A percentile compares a stretch with the other conserved stretches of the same genome.
phyloP scores from a whole-genome alignment of 768 basidiomycete genomes.

The Lentinula lateritia region DNA sequence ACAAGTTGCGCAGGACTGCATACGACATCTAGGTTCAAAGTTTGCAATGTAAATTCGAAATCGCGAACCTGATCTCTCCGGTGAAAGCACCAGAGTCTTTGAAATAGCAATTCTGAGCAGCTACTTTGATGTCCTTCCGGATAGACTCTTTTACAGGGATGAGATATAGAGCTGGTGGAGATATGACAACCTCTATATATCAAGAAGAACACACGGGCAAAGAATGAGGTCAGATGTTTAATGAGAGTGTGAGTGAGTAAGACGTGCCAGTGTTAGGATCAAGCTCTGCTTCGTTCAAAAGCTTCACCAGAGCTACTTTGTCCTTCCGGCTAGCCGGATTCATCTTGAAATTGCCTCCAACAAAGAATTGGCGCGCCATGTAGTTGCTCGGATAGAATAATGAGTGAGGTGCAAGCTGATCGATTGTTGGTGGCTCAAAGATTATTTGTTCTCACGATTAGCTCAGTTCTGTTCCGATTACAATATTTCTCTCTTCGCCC shows the following conservation, averaged over 20 bases:
- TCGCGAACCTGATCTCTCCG: conserved; percentile 84
- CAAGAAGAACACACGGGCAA: conserved; percentile 6
- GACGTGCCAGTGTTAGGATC: conserved; percentile 66
- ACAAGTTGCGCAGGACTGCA: conserved; percentile 74
- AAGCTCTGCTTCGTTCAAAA: conserved; percentile 74
- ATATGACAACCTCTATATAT: conserved; percentile 81
- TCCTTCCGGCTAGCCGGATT: conserved; percentile 69
- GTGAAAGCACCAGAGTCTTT: conserved; percentile 89
- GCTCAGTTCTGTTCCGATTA: too few species aligned
- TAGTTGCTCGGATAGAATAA: too few species aligned
- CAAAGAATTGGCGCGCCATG: conserved; percentile 86
- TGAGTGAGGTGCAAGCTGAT: too few species aligned
- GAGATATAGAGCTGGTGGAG: conserved; percentile 88
- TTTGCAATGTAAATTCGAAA: background rate
- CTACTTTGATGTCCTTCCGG: conserved; percentile 65
- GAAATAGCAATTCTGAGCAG: conserved; percentile 90
- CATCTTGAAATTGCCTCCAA: conserved; percentile 99
- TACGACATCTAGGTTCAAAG: background rate
- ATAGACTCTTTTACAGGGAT: conserved; percentile 60
- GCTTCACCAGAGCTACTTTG: conserved; percentile 58
- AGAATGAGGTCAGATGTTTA: conserved; percentile 9
- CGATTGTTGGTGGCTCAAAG: too few species aligned
- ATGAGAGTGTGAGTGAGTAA: conserved; percentile 4
- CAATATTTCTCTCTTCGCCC: too few species aligned
- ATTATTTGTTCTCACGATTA: too few species aligned